Evolutionary conservation across 2,329 filamentous ascomycete genomes (phyloP).

Genomic region (Alternaria sp.): DNA sequence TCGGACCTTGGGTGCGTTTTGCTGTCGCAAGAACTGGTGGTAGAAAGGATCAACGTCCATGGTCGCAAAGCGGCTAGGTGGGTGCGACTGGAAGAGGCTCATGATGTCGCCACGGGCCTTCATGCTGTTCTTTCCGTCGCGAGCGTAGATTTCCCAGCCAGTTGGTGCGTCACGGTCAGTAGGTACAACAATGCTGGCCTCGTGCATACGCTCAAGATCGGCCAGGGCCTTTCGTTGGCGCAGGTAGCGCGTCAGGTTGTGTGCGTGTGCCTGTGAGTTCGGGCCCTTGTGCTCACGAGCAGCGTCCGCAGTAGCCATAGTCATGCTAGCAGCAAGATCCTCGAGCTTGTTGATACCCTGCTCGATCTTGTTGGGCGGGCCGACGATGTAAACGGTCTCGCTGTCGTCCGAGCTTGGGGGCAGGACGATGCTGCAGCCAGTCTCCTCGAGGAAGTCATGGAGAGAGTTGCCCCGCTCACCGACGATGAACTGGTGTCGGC

Average conservation of each 20-base stretch:
- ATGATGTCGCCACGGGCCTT: conserved; percentile 79
- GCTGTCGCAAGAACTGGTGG: conserved; percentile 74
- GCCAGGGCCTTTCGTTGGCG: conserved; percentile 82
- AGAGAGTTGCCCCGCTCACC: conserved; percentile 81
- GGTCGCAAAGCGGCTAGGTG: conserved; percentile 74
- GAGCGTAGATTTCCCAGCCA: conserved; percentile 88
- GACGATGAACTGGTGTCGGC: conserved; percentile 93
- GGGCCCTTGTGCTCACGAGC: conserved; percentile 79
- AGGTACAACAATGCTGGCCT: conserved; percentile 87
- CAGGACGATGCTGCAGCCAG: conserved; percentile 87
- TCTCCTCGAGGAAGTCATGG: conserved; percentile 88
- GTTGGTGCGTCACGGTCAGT: conserved; percentile 73
- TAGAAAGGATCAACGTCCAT: conserved; percentile 80
- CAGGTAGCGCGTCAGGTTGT: conserved; percentile 87
- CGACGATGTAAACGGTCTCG: conserved; percentile 85
- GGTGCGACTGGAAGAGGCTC: conserved; percentile 76
- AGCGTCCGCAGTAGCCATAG: conserved; percentile 83
- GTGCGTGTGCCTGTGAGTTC: conserved; percentile 80
- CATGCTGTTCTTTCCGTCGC: conserved; percentile 83
- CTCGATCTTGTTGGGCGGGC: conserved; percentile 76
- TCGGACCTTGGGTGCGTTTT: conserved; percentile 70
- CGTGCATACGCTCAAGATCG: conserved; percentile 80
- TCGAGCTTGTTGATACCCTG: conserved; percentile 83
- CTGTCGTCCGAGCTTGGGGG: conserved; percentile 79
- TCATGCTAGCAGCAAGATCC: conserved; percentile 87